phyloP scores from a whole-genome alignment of 2,329 filamentous ascomycete species.

The Trichocomaceae sp. region DNA sequence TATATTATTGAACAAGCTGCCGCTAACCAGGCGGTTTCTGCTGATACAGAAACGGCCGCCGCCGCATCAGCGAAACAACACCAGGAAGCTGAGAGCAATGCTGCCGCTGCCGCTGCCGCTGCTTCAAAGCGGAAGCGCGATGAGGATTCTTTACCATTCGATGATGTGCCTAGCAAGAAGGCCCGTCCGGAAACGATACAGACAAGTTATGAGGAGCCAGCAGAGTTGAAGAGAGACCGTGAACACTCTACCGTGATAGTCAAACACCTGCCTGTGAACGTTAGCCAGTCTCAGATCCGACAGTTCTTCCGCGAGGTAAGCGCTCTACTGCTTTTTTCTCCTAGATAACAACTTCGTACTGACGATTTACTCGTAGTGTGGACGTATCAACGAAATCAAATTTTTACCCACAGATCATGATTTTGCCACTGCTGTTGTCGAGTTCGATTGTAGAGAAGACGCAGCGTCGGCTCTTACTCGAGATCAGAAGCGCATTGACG shows the following conservation, averaged over 20 bases:
- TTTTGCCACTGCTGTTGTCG: constrained; percentile 67
- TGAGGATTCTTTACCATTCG: constrained; percentile 41
- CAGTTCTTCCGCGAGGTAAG: constrained; percentile 78
- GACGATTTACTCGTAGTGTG: constrained; percentile 48
- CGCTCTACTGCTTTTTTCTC: not conserved
- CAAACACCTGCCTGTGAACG: constrained; percentile 63
- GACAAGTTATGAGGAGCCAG: constrained; percentile 24
- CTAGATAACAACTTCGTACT: not conserved
- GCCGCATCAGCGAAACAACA: constrained; percentile 13
- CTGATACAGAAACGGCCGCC: constrained; percentile 13
- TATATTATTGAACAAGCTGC: constrained; percentile 31
- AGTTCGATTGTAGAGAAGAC: constrained; percentile 76
- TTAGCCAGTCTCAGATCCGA: constrained; percentile 65
- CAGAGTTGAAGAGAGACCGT: constrained; percentile 66
- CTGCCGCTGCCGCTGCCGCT: constrained; percentile 6
- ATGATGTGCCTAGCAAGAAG: constrained; percentile 60
- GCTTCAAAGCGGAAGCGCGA: constrained; percentile 68
- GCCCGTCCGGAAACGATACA: constrained; percentile 43
- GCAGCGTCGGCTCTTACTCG: constrained; percentile 73
- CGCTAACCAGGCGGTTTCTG: constrained; percentile 10
- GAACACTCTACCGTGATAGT: constrained; percentile 85
- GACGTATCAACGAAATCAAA: constrained; percentile 71
- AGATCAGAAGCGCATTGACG: constrained; percentile 71
- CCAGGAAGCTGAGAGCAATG: not conserved
- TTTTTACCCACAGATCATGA: constrained; percentile 57